These are phyloP conservation scores for Musa troglodytarum DNA, from an alignment of 176 grass and related monocot species.

Conservation along the genomic window DNA sequence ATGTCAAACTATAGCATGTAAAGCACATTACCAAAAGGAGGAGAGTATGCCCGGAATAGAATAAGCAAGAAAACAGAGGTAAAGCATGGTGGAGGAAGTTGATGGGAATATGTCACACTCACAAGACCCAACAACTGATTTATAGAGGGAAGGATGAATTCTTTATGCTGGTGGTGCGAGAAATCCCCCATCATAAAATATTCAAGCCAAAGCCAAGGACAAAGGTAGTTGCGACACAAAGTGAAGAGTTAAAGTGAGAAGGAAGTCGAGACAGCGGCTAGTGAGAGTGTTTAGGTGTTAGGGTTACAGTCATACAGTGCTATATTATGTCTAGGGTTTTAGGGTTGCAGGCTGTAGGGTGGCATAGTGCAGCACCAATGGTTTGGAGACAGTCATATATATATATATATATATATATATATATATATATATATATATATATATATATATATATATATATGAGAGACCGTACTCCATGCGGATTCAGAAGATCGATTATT, in stretches of 20 bases:
- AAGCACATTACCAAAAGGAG: too few species aligned
- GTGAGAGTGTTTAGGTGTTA: too few species aligned
- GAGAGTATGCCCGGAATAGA: too few species aligned
- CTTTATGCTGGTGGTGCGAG: too few species aligned
- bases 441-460: too few species aligned
- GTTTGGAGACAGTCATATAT: conserved; percentile 4
- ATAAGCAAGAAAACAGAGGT: too few species aligned
- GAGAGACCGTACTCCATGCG: conserved; percentile 8
- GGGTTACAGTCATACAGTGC: conserved; percentile 4
- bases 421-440: not conserved
- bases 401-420: too few species aligned
- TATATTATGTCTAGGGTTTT: not conserved
- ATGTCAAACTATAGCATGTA: not conserved
- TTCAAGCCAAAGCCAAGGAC: too few species aligned
- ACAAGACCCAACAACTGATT: too few species aligned
- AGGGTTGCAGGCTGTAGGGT: conserved; percentile 13
- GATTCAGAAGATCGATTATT: conserved; percentile 6
- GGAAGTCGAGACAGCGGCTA: not conserved
- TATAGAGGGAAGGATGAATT: too few species aligned
- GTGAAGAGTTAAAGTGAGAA: not conserved
- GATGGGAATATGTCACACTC: too few species aligned
- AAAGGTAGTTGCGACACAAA: not conserved
- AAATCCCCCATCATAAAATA: too few species aligned
- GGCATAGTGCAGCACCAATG: conserved; percentile 3
- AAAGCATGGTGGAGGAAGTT: not conserved